Base-by-base conservation (phyloP, 805 yeast species). In the Danielia reshetovae region DNA sequence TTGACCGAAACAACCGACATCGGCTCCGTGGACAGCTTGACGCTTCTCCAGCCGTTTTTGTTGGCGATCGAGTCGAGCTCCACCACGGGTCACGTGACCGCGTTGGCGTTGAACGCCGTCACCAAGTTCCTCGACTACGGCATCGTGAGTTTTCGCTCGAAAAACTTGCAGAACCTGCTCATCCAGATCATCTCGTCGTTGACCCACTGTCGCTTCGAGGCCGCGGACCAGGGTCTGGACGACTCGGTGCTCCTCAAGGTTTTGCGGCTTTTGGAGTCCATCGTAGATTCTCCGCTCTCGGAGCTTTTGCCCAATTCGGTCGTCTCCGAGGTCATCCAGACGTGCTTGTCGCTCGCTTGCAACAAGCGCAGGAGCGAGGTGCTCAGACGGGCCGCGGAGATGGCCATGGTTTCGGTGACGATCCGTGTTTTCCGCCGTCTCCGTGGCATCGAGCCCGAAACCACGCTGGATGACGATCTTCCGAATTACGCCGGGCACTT, bases 191-290 rank as follows among this genome's bases (percentile, higher is more conserved):
- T 81, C 7, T 75, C 76, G 21, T 75, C 97, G 0, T 70, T 93
- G 42, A 85, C 97, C 1, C 96, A 87, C 55, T 93, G 97, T 60
- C 76, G 96, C 29, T 93, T 93, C 55, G 97, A 93, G 65, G 96
- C 96, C 2, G 83, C 93, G 0, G 96, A 89, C 54, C 95, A 87
- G 55, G 74, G 82, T 23, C 82, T 86, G 27, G 97, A 93, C 61
- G 98, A 93, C 55, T 85, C 94, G 0, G 90, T 93, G 3, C 65
- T 93, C 29, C 70, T 90, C 33, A 85, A 85, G 52, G 95, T 93
- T 14, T 74, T 93, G 42, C 69, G 82, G 28, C 65, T 90, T 17
- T 66, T 90, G 48, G 90, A 87, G 46, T 40, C 44, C 15, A 70
- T 89, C 11, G 70, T 88, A 11, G 67, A 71, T 14, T 77, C 89